Evolutionary conservation across 306 rosid species (phyloP), one percentile per base, ranked within the genome.

Genomic region (Gillenia trifoliata): DNA sequence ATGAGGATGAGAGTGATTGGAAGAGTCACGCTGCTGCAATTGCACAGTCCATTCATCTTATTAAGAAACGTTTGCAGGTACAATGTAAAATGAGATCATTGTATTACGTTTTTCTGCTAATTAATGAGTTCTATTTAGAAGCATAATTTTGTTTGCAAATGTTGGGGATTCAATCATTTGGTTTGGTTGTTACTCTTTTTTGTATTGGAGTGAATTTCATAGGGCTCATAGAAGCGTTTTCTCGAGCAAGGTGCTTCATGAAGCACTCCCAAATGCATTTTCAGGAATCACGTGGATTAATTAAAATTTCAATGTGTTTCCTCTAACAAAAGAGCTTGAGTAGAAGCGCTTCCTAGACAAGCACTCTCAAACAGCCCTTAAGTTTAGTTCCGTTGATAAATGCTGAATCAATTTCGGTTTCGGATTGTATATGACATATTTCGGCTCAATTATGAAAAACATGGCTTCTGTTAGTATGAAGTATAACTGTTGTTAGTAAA

Each of bases 11-110:
- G 64, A 68, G 81, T 41, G 96, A 92, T 77, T 94, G 99, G 99
- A 94, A 83, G 87, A 94, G 97, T 71, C 97, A 94, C 40, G 96
- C 96, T 45, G 26, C 92, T 22, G 93, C 96, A 23, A 74, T 94
- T 59, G 96, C 99, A 31, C 97, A 89, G 68, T 92, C 99, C 38
- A 86, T 90, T 82, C 83, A 85, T 74, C 61, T 92, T 13, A 90
- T 92, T 76, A 94, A 94, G 89, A 95, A 89, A 70, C 90, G 97
- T 17, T 84, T 88, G 62, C 87, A 90, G 96, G 99, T 89, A 64
- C 36, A 16, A 31, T 43, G 64, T 73, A 56, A 61, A 38, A 52
- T 19, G 12, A 23, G 22, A 71, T 13, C 30, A 52, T 55, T 57
- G 6, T 29, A 11, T 40, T 40, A 11, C n/a, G 40, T 66, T 66